Evolutionary conservation across 1,139 yeast species (phyloP).

Genomic region (Yamadazyma sp.): DNA sequence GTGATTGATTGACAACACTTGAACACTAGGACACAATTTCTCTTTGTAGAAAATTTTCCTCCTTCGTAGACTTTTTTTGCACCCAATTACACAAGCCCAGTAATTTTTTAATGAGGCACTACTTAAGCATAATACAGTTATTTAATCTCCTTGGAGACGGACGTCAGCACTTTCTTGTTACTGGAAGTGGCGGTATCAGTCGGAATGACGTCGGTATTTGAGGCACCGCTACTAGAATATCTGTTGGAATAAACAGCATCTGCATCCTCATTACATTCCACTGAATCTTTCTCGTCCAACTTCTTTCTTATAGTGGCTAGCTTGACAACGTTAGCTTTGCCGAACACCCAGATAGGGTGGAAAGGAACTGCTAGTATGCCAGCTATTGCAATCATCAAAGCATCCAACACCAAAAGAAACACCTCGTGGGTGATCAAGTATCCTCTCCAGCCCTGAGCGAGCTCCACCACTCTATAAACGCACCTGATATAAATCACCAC

Average conservation of each 20-base stretch:
- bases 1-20: too few relatives aligned
- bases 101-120: too few relatives aligned
- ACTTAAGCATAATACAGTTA: too few relatives aligned
- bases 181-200: too few relatives aligned
- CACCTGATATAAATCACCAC: conserved; percentile 69
- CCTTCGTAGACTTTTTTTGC: too few relatives aligned
- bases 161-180: too few relatives aligned
- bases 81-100: too few relatives aligned
- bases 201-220: too few relatives aligned
- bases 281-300: conserved; percentile 16
- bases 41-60: too few relatives aligned
- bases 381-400: conserved; percentile 58
- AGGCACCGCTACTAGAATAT: too few relatives aligned
- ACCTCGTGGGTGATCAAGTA: conserved; percentile 68
- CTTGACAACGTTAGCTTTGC: conserved; percentile 36
- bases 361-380: conserved; percentile 50
- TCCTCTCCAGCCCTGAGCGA: conserved; percentile 80
- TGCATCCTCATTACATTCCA: background rate
- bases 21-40: too few relatives aligned
- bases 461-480: conserved; percentile 77
- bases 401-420: conserved; percentile 76
- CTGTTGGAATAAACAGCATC: background rate
- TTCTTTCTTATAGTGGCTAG: conserved; percentile 37
- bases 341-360: conserved; percentile 66
- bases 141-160: too few relatives aligned